phyloP scores from a whole-genome alignment of 352 stramenopile species.

The Pythium oligandrum region DNA sequence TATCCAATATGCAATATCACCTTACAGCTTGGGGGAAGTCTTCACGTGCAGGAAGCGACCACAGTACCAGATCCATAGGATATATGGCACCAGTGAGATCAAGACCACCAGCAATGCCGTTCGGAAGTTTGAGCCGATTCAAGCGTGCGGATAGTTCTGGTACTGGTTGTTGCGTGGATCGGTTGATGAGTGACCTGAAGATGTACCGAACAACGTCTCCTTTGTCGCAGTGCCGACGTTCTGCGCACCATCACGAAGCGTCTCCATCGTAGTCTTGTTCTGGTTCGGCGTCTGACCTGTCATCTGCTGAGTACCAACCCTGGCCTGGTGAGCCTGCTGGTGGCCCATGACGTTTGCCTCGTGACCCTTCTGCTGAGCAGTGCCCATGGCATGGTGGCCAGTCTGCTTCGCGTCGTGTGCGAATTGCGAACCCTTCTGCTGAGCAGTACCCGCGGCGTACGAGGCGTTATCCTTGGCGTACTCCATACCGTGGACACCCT shows the following conservation, averaged over 20 bases:
- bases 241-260: conserved; percentile 12
- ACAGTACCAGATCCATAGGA: conserved; percentile 24
- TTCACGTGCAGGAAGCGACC: conserved; percentile 16
- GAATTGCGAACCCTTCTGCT: too few species aligned
- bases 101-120: background rate
- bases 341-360: too few species aligned
- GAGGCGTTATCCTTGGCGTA: too few species aligned
- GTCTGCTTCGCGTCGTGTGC: too few species aligned
- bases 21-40: too few species aligned
- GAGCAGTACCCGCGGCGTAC: too few species aligned
- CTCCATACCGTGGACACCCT: too few species aligned
- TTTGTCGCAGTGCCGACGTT: conserved; percentile 15
- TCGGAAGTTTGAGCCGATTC: conserved; percentile 4
- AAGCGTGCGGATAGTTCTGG: conserved; percentile 12
- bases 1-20: too few species aligned
- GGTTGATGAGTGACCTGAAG: conserved; percentile 20
- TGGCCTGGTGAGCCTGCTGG: too few species aligned
- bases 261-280: conserved; percentile 7
- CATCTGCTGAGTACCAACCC: conserved; percentile 6
- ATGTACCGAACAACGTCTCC: conserved; percentile 23
- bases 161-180: conserved; percentile 18
- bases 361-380: too few species aligned
- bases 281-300: conserved; percentile 16
- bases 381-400: too few species aligned
- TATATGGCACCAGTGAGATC: conserved; percentile 13